A percentile compares a stretch with the other conserved stretches of the same genome.
These are phyloP conservation scores for Teunomyces atbi DNA, from an alignment of 805 yeast genomes.

Conservation along the genomic window DNA sequence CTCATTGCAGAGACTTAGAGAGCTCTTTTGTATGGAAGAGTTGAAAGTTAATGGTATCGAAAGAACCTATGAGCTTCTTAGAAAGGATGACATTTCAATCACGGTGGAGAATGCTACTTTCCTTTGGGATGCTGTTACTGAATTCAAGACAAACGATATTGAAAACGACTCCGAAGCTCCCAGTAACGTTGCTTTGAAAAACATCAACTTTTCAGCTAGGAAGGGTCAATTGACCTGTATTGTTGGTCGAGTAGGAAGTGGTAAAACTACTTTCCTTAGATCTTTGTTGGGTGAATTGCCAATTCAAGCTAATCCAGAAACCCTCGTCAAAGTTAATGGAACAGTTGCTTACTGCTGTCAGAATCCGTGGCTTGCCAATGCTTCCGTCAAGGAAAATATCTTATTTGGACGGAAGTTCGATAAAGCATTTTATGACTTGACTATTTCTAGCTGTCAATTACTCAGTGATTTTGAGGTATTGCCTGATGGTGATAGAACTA, in stretches of 20 bases:
- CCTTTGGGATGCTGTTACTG: slow-evolving; percentile 40
- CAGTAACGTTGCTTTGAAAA: slow-evolving; percentile 33
- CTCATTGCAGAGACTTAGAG: slow-evolving; percentile 51
- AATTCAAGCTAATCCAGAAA: slow-evolving; percentile 20
- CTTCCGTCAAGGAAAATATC: slow-evolving; percentile 50
- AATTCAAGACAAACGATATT: slow-evolving; percentile 5
- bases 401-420: slow-evolving; percentile 49
- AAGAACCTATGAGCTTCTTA: slow-evolving; percentile 13
- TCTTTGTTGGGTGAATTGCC: slow-evolving; percentile 56
- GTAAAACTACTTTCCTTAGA: slow-evolving; percentile 59
- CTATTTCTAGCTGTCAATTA: slow-evolving; percentile 50
- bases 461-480: slow-evolving; percentile 45
- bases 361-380: slow-evolving; percentile 53
- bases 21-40: slow-evolving; percentile 43
- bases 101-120: slow-evolving; percentile 51
- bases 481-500: slow-evolving; percentile 53
- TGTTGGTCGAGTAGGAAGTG: slow-evolving; percentile 68
- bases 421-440: slow-evolving; percentile 37
- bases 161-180: slow-evolving; percentile 14
- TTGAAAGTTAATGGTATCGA: slow-evolving; percentile 23
- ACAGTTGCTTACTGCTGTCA: slow-evolving; percentile 62
- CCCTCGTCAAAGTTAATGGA: slow-evolving; percentile 28
- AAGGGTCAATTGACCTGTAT: slow-evolving; percentile 57
- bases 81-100: slow-evolving; percentile 36
- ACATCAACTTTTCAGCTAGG: slow-evolving; percentile 49